A percentile compares a stretch with the other conserved stretches of the same genome.
Conservation (phyloP, 148 eudicot genomes). For the Spergularia bocconei region DNA sequence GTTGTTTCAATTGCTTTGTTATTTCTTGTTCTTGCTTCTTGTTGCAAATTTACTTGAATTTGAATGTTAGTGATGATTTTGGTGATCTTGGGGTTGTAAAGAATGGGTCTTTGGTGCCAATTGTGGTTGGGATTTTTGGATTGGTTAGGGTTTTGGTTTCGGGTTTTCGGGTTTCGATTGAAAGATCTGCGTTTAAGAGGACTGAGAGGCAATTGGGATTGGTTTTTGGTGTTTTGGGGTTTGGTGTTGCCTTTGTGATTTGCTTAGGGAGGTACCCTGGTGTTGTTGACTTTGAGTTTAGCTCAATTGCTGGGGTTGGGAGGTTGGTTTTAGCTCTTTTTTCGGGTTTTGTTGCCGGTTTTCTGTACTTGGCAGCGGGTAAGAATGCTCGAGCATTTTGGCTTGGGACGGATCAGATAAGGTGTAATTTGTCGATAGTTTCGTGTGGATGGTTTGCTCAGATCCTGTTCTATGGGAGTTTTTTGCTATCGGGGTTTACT, state of each 20-base stretch:
- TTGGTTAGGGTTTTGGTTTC: constrained; percentile 49
- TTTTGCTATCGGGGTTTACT: constrained; percentile 48
- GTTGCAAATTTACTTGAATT: constrained; percentile 47
- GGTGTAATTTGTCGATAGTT: constrained; percentile 68
- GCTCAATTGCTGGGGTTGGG: constrained; percentile 57
- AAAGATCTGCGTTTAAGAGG: constrained; percentile 74
- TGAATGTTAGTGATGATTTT: constrained; percentile 15
- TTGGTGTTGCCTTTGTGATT: constrained; percentile 44
- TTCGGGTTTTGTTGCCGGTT: constrained; percentile 58
- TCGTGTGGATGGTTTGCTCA: constrained; percentile 75
- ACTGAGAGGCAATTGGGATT: constrained; percentile 68
- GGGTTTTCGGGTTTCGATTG: constrained; percentile 55
- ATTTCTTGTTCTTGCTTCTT: constrained; percentile 41
- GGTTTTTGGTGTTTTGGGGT: constrained; percentile 52
- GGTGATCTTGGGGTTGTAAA: constrained; percentile 45
- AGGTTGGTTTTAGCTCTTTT: constrained; percentile 42
- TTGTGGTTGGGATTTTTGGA: constrained; percentile 46
- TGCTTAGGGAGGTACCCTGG: constrained; percentile 47
- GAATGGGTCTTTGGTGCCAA: constrained; percentile 65
- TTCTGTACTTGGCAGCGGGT: constrained; percentile 63
- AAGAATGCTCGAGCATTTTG: constrained; percentile 82
- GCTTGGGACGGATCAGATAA: constrained; percentile 95
- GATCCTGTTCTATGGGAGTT: constrained; percentile 58
- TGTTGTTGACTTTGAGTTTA: constrained; percentile 57
- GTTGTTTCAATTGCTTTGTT: constrained; percentile 47